Evolutionary conservation across 768 basidiomycete species (phyloP), one percentile per base, ranked within the genome.

Genomic region (Trametes cubensis): DNA sequence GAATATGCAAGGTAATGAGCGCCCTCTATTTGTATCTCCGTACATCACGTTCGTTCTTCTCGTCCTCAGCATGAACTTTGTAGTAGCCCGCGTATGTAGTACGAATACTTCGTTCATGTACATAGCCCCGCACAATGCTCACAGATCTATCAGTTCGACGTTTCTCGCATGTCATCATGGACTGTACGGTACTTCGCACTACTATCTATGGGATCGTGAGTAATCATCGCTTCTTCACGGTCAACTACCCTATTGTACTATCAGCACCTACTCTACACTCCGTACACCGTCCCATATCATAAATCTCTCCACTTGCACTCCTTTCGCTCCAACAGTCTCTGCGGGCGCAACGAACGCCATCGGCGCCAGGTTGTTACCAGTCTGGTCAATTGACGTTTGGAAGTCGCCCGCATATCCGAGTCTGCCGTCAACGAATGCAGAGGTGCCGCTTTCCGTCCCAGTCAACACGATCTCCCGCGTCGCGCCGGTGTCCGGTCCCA

Each of bases 291-390:
- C 40, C 68, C 68, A 67, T 20, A 69, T 7, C 14, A 45, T 46
- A 44, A 69, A 61, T 21, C 15, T 40, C 20, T 63, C 46, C 3
- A 69, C 6, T 14, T 10, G 25, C 39, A 45, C 39, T 1, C 48
- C 53, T n/a, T 15, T 25, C 0, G 58, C 64, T 2, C 67, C 67
- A 2, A 68, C 40, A 21, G 60, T 61, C 47, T 66, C 57, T 39
- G 61, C 47, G 18, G 68, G 68, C 11, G 66, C 68, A 4, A 69
- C 68, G 51, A 69, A 69, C 25, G 68, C 66, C 68, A 69, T 67
- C 4, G 66, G 64, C 55, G 51, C 64, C 15, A 62, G 26, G 7
- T 53, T 58, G 39, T 45, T 46, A 0, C 34, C 34, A 11, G 65
- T 63, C 18, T 62, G 66, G 39, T 65, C 65, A 44, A 67, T 64